Percentiles rank a stretch among this genome's conserved stretches.
Evolutionary conservation across 139 green algal genomes (phyloP).

Genomic region (Chlamydomonas schloesseri): DNA sequence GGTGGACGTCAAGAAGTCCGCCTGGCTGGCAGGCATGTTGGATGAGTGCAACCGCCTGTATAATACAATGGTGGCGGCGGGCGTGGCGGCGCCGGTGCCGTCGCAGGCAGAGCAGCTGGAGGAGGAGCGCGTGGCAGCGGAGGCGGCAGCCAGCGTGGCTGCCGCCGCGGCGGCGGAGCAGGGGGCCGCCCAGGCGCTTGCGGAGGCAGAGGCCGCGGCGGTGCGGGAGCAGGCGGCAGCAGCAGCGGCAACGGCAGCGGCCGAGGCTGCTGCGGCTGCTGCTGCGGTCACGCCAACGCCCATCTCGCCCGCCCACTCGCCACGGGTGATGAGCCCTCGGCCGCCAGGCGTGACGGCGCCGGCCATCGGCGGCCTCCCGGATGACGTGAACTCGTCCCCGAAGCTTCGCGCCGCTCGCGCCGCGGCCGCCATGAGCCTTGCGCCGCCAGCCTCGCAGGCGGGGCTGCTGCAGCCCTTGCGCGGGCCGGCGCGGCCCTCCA

Average conservation of each 20-base stretch:
- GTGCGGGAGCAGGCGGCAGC: background rate
- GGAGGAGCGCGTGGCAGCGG: background rate
- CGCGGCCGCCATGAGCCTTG: no score
- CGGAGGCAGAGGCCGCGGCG: background rate
- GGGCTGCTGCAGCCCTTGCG: background rate
- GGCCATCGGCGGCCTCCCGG: no score
- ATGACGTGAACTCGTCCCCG: no score
- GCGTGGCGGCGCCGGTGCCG: background rate
- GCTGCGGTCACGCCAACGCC: background rate
- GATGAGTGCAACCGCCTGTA: background rate
- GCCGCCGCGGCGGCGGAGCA: background rate
- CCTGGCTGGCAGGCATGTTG: background rate
- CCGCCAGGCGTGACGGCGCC: no score
- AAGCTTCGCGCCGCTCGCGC: no score
- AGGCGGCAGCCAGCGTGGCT: no score
- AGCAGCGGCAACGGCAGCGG: background rate
- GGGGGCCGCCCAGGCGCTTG: background rate
- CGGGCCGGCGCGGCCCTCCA: background rate
- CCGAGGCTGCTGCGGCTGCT: background rate
- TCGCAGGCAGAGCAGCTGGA: no score
- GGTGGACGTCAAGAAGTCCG: no score
- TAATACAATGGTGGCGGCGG: background rate
- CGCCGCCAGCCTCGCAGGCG: background rate
- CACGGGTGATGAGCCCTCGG: no score
- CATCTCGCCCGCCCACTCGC: no score